A percentile compares a stretch with the other conserved stretches of the same genome.
phyloP scores from a whole-genome alignment of 164 flowering plant genomes.

The Vitis rupestris region DNA sequence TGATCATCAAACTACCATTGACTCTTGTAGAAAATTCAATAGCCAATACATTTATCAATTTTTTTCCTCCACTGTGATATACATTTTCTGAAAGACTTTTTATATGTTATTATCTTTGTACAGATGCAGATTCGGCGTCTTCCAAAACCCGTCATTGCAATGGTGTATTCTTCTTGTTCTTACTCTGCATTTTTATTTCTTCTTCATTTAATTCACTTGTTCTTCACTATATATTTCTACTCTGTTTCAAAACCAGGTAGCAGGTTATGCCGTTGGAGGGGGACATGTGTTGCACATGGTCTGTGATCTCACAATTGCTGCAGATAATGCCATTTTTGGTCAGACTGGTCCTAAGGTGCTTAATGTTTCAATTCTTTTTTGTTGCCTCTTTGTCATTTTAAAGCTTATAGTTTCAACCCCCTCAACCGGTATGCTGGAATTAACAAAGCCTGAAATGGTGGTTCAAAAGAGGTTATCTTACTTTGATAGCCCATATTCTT shows the following conservation, averaged over 20 bases:
- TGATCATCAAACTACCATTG: neutral
- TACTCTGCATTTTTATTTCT: neutral
- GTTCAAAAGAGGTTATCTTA: too few relatives aligned
- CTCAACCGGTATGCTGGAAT: too few relatives aligned
- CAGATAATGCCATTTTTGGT: constrained; percentile 88
- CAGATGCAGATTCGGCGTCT: constrained; percentile 94
- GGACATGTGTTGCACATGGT: constrained; percentile 96
- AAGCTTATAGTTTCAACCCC: too few relatives aligned
- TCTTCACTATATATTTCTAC: neutral
- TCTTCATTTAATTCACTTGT: neutral
- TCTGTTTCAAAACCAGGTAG: constrained; percentile 54
- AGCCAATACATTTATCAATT: neutral
- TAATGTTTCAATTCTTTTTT: neutral
- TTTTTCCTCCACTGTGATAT: neutral
- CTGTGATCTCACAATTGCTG: constrained; percentile 95
- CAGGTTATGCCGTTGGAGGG: constrained; percentile 98
- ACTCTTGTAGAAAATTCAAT: neutral
- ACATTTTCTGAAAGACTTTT: neutral
- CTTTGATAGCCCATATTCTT: neutral
- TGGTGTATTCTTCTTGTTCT: constrained; percentile 50
- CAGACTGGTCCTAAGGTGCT: constrained; percentile 96
- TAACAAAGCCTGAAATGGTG: too few relatives aligned
- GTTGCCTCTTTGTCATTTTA: too few relatives aligned
- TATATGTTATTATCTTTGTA: neutral
- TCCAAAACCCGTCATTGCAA: constrained; percentile 97